phyloP scores from a whole-genome alignment of 345 rosid genomes.

The Eucalyptus rudis region DNA sequence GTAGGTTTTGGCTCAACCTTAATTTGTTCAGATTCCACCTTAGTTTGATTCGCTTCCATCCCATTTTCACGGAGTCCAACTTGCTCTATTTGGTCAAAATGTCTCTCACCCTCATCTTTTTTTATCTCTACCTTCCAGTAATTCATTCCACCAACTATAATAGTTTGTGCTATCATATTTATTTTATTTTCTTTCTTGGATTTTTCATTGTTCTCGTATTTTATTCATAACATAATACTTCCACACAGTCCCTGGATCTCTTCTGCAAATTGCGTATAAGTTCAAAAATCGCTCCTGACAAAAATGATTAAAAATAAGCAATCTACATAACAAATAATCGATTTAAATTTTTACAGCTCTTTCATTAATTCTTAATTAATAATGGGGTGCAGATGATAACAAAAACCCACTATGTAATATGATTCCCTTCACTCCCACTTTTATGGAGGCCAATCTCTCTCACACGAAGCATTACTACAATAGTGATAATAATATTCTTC shows the following conservation, averaged over 20 bases:
- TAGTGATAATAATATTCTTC: background rate
- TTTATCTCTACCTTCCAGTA: background rate
- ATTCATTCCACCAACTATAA: background rate
- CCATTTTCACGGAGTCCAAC: background rate
- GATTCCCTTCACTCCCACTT: background rate
- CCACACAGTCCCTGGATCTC: background rate
- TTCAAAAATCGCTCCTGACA: background rate
- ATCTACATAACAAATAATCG: background rate
- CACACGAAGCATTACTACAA: background rate
- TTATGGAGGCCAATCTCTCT: background rate
- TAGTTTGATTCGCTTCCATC: background rate
- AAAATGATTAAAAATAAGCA: background rate
- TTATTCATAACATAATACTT: background rate
- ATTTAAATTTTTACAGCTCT: background rate
- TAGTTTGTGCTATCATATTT: background rate
- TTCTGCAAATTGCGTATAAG: background rate
- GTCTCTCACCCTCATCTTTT: background rate
- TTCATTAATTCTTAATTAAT: background rate
- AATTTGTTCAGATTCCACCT: background rate
- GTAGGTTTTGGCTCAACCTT: background rate
- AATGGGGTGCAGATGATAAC: background rate
- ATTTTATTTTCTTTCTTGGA: background rate
- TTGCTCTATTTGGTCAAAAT: background rate
- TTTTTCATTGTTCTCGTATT: background rate
- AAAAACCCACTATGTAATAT: background rate